A percentile compares a stretch with the other conserved stretches of the same genome.
Evolutionary conservation across 805 yeast genomes (phyloP).

Genomic region (Yarrowia porcina): DNA sequence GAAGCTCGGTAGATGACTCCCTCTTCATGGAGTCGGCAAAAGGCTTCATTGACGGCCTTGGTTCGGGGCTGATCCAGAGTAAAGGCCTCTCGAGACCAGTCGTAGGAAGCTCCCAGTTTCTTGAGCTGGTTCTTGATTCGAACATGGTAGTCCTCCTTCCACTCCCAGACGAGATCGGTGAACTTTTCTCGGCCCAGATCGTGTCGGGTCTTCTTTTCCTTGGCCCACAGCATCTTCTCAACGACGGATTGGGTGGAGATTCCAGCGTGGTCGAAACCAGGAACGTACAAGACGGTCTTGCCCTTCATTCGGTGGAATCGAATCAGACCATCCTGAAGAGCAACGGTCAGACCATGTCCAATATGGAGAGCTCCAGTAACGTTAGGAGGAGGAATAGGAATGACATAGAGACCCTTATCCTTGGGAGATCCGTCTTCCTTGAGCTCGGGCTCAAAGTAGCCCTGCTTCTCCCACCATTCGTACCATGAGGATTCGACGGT

Average conservation of each 20-base stretch:
- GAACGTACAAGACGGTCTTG: conserved; percentile 84
- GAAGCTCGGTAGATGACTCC: conserved; percentile 93
- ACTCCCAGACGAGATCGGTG: conserved; percentile 88
- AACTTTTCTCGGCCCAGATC: conserved; percentile 93
- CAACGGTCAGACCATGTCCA: conserved; percentile 94
- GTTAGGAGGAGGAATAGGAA: conserved; percentile 99
- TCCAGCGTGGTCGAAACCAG: conserved; percentile 99
- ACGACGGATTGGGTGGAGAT: conserved; percentile 98
- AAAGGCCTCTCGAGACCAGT: conserved; percentile 93
- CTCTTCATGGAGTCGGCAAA: conserved; percentile 86
- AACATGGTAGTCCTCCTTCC: conserved; percentile 92
- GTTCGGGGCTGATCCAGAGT: conserved; percentile 78
- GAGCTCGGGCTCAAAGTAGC: conserved; percentile 84
- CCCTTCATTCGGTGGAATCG: conserved; percentile 98
- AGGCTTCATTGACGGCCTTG: conserved; percentile 83
- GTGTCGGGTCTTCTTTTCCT: conserved; percentile 84
- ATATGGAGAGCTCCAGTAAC: conserved; percentile 98
- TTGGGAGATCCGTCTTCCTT: conserved; percentile 67
- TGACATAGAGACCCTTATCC: conserved; percentile 80
- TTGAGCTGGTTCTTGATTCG: conserved; percentile 81
- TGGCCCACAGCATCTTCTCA: conserved; percentile 90
- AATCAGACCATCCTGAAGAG: conserved; percentile 90
- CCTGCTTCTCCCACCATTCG: conserved; percentile 91
- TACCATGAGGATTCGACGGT: conserved; percentile 97
- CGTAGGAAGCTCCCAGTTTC: conserved; percentile 93